Evolutionary conservation across 225 moss, liverwort and hornwort genomes (phyloP), one percentile per base, ranked within the genome.

Genomic region (Pseudoscleropodium purum): DNA sequence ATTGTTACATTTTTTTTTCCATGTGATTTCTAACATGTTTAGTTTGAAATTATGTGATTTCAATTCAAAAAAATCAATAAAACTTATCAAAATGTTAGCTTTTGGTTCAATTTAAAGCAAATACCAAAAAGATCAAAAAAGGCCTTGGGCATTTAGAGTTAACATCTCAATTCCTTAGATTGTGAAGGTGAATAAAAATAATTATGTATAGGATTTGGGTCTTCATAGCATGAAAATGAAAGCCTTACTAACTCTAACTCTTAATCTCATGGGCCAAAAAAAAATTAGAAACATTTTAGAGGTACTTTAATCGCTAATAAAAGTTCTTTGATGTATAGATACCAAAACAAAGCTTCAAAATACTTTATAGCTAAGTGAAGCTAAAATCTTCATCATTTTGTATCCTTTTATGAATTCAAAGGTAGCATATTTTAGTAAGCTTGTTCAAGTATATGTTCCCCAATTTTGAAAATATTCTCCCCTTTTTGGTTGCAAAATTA

Each of bases 231-330:
- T 52, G 15, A 54, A 36, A 37, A 37, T 56, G 37, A 78, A 54
- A 54, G 2, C 37, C 37, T 54, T 15, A 6, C 7, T 18, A 2
- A 37, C 5, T 15, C 0, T 9, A 61, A 4, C 10, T 4, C 59
- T 59, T 25, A 78, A 54, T 78, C 6, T 37, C 24, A 25, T 9
- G 2, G 3, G 9, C 9, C 5, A 23, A 34, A 33, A 18, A 13
- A 1, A 1, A 20, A 23, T 27, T 2, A 5, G 13, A 7, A 51
- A 8, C 3, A 13, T 13, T 51, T 21, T 7, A 1, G 3, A 0
- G 21, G 5, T 36, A 54, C 1, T 54, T 37, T 10, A 34, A 51
- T 0, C 5, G 13, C 49, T 7, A 18, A 2, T 18, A 10, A 13
- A 31, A 13, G 33, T 21, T 20, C 8, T 13, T 51, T 51, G 7